A percentile compares a stretch with the other conserved stretches of the same genome.
Conservation (phyloP, 2,329 filamentous ascomycete genomes). For the Sclerotinia spermophila region DNA sequence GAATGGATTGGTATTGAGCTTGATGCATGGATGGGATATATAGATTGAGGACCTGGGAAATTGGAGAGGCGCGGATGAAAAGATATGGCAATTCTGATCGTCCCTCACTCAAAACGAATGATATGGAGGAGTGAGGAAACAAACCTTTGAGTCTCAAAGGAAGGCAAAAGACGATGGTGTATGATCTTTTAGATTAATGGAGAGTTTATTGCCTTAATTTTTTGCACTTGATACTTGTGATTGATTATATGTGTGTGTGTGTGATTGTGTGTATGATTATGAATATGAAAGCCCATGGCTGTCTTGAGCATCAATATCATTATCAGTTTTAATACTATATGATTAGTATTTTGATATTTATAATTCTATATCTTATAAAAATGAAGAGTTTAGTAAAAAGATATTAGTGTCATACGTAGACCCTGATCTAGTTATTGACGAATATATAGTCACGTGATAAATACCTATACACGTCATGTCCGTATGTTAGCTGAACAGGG, state of each 20-base stretch:
- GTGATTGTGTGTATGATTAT: not conserved
- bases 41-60: conserved; percentile 5
- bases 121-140: not conserved
- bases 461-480: no score
- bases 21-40: conserved; percentile 5
- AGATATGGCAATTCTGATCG: not conserved
- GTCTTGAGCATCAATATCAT: no score
- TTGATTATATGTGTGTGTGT: not conserved
- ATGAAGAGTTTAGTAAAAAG: no score
- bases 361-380: no score
- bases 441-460: no score
- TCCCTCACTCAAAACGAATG: not conserved
- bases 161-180: not conserved
- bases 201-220: conserved; percentile 9
- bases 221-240: not conserved
- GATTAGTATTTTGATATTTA: no score
- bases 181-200: conserved; percentile 11
- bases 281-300: no score
- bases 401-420: no score
- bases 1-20: not conserved
- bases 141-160: not conserved
- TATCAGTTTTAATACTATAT: no score
- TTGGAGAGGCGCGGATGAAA: not conserved
- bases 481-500: no score
- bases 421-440: no score